Base-by-base conservation (phyloP, 1,284 basidiomycete species). In the Microbotryum intermedium region DNA sequence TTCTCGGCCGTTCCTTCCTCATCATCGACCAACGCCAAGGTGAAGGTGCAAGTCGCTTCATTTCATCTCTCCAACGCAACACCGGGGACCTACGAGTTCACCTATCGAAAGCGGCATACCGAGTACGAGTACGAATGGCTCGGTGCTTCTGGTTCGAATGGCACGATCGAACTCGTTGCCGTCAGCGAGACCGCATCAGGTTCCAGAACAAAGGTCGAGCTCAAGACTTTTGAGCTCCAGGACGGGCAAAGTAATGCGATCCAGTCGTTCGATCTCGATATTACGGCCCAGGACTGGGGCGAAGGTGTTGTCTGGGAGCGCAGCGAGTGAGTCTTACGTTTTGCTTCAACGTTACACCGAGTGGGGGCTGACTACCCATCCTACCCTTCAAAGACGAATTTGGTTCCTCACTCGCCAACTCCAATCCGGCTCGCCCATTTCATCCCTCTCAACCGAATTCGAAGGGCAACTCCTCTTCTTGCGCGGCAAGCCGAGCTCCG, bases 361-460 rank as follows among this genome's bases (percentile, higher is more conserved):
- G 20, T 2, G 4, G 6, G 34, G 13, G 18, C 26, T 51, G n/a
- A 18, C 48, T 21, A 10, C 16, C 10, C 4, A 7, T 7, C 9
- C 16, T 30, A 6, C 2, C 11, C 4, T 29, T 11, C 44, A 4
- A 9, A 44, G 63, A 20, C 62, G 60, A 13, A 64, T 61, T 30
- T 70, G 69, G 69, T 54, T 64, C 45, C 26, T 49, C 4, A 61
- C 64, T 16, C 68, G 68, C 1, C 29, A 46, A 1, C 59, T 70
- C 5, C 29, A 30, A 0, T 5, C 29, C 2, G 20, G 20, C 8
- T 2, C 30, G 0, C 42, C 52, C 7, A 39, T 61, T 53, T 8
- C 23, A 1, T 25, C 44, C 5, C 44, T 68, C 43, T 64, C 64
- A 3, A 25, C 56, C 6, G 42, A 47, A 6, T 49, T 39, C 44